Percentiles rank a stretch among this genome's conserved stretches.
These are phyloP conservation scores for Clonostachys chloroleuca DNA, from an alignment of 2,329 filamentous ascomycete species.

Conservation along the genomic window DNA sequence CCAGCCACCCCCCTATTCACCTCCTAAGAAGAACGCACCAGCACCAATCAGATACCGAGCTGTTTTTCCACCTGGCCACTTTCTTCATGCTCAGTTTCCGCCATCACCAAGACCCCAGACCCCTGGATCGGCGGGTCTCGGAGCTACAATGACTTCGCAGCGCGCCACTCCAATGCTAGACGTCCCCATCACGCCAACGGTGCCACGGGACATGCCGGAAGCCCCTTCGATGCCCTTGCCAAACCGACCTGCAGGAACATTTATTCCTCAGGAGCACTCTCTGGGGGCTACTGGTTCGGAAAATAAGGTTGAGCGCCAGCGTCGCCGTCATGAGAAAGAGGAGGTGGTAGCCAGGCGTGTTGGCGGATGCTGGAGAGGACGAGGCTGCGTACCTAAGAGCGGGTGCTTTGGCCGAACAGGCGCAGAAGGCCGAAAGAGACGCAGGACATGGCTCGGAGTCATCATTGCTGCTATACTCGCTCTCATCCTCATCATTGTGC, in stretches of 20 bases:
- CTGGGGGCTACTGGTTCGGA: constrained; percentile 29
- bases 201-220: constrained; percentile 3
- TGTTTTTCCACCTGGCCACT: constrained; percentile 52
- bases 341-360: constrained; percentile 52
- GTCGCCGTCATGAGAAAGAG: constrained; percentile 60
- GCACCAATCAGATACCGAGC: constrained; percentile 45
- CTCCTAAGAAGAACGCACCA: constrained; percentile 30
- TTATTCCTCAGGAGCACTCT: constrained; percentile 37
- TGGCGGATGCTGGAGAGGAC: constrained; percentile 61
- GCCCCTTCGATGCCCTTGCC: constrained; percentile 22
- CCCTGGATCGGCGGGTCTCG: constrained; percentile 59
- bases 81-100: constrained; percentile 39
- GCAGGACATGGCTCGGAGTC: constrained; percentile 54
- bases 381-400: constrained; percentile 56
- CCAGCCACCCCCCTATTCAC: constrained; percentile 52
- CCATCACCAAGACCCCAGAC: constrained; percentile 27
- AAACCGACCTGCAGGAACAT: constrained; percentile 37
- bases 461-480: constrained; percentile 44
- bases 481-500: constrained; percentile 51
- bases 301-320: constrained; percentile 44
- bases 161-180: constrained; percentile 57
- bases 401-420: constrained; percentile 62
- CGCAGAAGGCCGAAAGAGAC: constrained; percentile 58
- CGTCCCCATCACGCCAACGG: constrained; percentile 46
- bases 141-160: constrained; percentile 57